Evolutionary conservation across 176 grass and related monocot species (phyloP).

Genomic region (Zea luxurians): DNA sequence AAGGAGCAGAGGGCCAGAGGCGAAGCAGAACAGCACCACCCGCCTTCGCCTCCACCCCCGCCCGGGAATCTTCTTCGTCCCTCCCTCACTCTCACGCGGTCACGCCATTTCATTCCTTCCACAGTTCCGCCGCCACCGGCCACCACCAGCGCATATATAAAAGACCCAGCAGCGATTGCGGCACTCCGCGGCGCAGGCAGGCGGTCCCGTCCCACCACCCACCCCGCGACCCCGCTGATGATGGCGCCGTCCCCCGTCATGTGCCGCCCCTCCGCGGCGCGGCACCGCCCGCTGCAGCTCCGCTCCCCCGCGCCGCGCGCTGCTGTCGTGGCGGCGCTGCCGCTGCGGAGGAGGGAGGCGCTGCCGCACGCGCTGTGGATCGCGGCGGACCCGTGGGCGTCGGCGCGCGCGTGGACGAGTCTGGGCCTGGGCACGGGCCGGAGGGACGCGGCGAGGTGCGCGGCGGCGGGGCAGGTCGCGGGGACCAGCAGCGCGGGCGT

Average conservation of each 20-base stretch:
- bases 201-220: not conserved
- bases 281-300: slow-evolving; percentile 27
- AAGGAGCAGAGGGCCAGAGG: not conserved
- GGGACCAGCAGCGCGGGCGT: slow-evolving; percentile 33
- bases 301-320: not conserved
- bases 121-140: too few relatives aligned
- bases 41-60: too few relatives aligned
- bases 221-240: not conserved
- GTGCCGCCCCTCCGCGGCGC: slow-evolving; percentile 27
- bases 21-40: slow-evolving; percentile 23
- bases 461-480: slow-evolving; percentile 50
- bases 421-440: not conserved
- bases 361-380: slow-evolving; percentile 26
- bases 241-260: slow-evolving; percentile 28
- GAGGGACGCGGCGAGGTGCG: slow-evolving; percentile 16
- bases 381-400: not conserved
- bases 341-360: slow-evolving; percentile 22
- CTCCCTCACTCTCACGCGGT: too few relatives aligned
- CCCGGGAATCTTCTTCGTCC: slow-evolving; percentile 34
- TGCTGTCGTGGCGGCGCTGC: not conserved
- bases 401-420: not conserved
- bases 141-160: not conserved
- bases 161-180: not conserved
- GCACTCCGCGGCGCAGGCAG: not conserved
- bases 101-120: too few relatives aligned